These are phyloP conservation scores for Strobilomyces confusus DNA, from an alignment of 768 basidiomycete species.

Conservation along the genomic window DNA sequence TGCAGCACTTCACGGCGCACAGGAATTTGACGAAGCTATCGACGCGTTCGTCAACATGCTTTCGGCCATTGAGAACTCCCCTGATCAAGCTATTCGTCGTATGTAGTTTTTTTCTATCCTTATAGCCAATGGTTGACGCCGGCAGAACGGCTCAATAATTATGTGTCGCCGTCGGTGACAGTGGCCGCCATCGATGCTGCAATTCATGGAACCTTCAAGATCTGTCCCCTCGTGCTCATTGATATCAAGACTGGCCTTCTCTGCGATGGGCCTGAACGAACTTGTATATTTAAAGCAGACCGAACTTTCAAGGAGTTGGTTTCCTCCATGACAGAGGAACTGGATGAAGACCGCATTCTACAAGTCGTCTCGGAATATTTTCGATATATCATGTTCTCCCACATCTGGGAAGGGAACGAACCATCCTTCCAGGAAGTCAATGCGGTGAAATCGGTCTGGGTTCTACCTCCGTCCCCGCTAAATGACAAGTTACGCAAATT, in stretches of 20 bases:
- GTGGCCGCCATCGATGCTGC: neutral
- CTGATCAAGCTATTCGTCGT: neutral
- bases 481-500: neutral
- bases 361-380: neutral
- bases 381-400: neutral
- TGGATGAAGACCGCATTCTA: neutral
- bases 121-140: neutral
- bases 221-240: neutral
- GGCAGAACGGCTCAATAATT: neutral
- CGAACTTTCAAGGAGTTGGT: neutral
- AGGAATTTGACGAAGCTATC: constrained; percentile 1
- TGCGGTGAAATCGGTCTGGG: neutral
- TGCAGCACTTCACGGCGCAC: neutral
- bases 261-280: neutral
- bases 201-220: neutral
- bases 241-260: neutral
- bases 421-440: neutral
- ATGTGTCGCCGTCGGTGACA: constrained; percentile 1
- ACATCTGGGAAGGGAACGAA: neutral
- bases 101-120: neutral
- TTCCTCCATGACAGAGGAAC: neutral
- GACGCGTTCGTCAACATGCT: neutral
- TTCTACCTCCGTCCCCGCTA: neutral
- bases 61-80: neutral
- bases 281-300: neutral